Evolutionary conservation across 2,329 filamentous ascomycete genomes (phyloP).

Genomic region (Blastomyces silverae): DNA sequence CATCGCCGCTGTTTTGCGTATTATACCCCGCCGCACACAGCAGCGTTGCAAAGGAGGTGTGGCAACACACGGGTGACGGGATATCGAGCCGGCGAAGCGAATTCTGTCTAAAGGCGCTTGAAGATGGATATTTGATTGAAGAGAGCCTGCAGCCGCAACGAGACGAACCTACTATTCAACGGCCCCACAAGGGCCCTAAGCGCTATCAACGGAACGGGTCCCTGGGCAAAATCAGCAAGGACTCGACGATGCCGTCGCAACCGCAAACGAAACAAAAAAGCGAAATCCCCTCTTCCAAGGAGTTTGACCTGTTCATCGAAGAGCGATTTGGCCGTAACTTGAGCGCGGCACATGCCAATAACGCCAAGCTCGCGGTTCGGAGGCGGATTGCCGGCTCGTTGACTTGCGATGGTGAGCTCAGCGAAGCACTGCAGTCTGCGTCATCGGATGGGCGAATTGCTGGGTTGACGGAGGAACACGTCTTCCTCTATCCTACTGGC

Average conservation of each 20-base stretch:
- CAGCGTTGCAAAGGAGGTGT: slow-evolving; percentile 79
- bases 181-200: slow-evolving; percentile 60
- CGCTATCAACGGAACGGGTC: slow-evolving; percentile 65
- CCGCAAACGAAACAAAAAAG: slow-evolving; percentile 18
- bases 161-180: slow-evolving; percentile 21
- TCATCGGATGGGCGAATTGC: slow-evolving; percentile 33
- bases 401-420: slow-evolving; percentile 62
- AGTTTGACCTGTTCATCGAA: slow-evolving; percentile 77
- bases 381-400: slow-evolving; percentile 84
- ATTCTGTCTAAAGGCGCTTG: slow-evolving; percentile 71
- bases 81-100: slow-evolving; percentile 86
- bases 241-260: slow-evolving; percentile 32
- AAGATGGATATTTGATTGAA: slow-evolving; percentile 59
- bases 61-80: slow-evolving; percentile 93
- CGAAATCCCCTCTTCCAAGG: slow-evolving; percentile 40
- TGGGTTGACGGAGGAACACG: slow-evolving; percentile 73
- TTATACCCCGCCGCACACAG: slow-evolving; percentile 63
- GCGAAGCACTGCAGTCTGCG: slow-evolving; percentile 48
- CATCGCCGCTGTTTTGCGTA: slow-evolving; percentile 60
- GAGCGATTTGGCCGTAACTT: slow-evolving; percentile 91
- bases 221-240: slow-evolving; percentile 38
- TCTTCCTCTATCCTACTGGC: slow-evolving; percentile 80
- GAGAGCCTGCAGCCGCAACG: slow-evolving; percentile 29
- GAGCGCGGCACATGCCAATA: slow-evolving; percentile 66
- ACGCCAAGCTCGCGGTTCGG: slow-evolving; percentile 78